These are phyloP conservation scores for Fusarium incarnatum DNA, from an alignment of 2,329 filamentous ascomycete species.

Conservation along the genomic window DNA sequence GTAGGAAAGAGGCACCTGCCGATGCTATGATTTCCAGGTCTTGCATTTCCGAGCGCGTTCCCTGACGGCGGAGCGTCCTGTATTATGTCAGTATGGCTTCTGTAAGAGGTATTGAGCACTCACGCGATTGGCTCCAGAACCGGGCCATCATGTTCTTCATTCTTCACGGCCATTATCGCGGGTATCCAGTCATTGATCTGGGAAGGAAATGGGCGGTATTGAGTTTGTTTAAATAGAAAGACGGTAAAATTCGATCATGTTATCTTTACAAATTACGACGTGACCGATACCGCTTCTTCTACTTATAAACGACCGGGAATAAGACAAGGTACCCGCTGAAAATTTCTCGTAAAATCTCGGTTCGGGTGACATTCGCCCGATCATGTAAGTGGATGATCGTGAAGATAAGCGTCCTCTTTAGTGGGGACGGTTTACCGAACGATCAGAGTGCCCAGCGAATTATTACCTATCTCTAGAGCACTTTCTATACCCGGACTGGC, in stretches of 20 bases:
- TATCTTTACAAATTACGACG: background rate
- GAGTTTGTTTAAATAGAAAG: too few relatives aligned
- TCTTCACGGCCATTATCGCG: slow-evolving; percentile 8
- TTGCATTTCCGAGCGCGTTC: slow-evolving; percentile 20
- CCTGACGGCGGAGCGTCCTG: slow-evolving; percentile 2
- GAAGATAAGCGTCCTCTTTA: background rate
- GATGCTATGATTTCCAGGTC: slow-evolving; percentile 21
- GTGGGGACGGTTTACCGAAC: background rate
- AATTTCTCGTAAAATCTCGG: slow-evolving; percentile 1
- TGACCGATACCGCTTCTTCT: slow-evolving; percentile 1
- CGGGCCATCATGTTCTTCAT: background rate
- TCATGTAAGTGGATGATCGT: background rate
- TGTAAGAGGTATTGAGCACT: background rate
- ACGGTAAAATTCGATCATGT: too few relatives aligned
- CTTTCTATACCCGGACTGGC: too few relatives aligned
- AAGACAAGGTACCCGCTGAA: background rate
- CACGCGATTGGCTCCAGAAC: slow-evolving; percentile 5
- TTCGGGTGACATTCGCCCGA: background rate
- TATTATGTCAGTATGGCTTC: background rate
- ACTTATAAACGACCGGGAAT: background rate
- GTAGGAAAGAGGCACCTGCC: slow-evolving; percentile 16
- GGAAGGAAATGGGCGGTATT: too few relatives aligned
- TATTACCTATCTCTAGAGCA: too few relatives aligned
- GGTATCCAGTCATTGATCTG: background rate
- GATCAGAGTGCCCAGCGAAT: rapidly evolving